These are phyloP conservation scores for Spergularia azorica DNA, from an alignment of 179 eudicot species.

Conservation along the genomic window DNA sequence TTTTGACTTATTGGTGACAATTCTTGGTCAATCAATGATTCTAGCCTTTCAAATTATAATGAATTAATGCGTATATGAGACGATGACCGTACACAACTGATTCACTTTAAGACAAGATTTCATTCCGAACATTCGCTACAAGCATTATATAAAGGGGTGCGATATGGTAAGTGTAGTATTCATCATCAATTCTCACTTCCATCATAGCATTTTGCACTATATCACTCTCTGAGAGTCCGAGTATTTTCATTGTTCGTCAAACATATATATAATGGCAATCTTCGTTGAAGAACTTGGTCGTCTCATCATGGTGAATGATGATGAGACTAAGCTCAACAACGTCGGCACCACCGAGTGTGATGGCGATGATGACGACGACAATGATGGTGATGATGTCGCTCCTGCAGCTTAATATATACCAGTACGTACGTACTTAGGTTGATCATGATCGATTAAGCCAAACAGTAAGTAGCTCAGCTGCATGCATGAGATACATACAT, in stretches of 20 bases:
- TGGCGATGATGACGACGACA: slow-evolving; percentile 6
- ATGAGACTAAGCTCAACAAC: neutral
- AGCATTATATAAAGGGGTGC: neutral
- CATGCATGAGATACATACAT: too few relatives aligned
- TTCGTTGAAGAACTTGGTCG: neutral
- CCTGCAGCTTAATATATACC: slow-evolving; percentile 14
- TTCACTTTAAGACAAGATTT: too few relatives aligned
- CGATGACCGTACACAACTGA: too few relatives aligned
- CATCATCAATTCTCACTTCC: neutral
- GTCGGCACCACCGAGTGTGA: neutral
- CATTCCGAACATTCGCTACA: too few relatives aligned
- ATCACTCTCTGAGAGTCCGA: too few relatives aligned
- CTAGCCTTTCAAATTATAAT: too few relatives aligned
- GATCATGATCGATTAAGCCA: too few relatives aligned
- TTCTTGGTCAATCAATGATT: too few relatives aligned
- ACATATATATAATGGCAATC: neutral
- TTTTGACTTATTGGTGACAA: too few relatives aligned
- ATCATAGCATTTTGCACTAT: neutral
- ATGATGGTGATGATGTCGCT: slow-evolving; percentile 19
- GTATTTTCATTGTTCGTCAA: neutral
- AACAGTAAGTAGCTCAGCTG: too few relatives aligned
- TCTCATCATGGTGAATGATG: neutral
- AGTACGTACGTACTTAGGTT: too few relatives aligned
- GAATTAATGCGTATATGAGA: too few relatives aligned
- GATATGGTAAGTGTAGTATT: neutral